A percentile compares a stretch with the other conserved stretches of the same genome.
These are phyloP conservation scores for Aspergillus sp. DNA, from an alignment of 2,329 filamentous ascomycete genomes.

Conservation along the genomic window DNA sequence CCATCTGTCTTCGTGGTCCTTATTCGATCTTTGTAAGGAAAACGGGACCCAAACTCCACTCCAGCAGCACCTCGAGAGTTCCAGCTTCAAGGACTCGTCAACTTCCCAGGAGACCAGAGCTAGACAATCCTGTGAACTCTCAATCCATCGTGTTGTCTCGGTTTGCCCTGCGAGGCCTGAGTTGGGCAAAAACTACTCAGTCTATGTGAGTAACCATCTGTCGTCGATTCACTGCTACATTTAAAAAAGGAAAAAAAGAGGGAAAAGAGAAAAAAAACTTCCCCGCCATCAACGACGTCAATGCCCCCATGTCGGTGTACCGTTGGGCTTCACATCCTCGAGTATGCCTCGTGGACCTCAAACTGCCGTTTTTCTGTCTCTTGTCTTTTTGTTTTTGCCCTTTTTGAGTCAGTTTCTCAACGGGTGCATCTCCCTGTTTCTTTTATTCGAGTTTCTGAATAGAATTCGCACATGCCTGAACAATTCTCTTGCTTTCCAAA, in stretches of 20 bases:
- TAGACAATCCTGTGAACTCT: constrained; percentile 6
- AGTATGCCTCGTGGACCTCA: too few species aligned
- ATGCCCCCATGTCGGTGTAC: too few species aligned
- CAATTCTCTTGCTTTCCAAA: not conserved
- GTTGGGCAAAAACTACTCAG: constrained; percentile 20
- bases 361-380: not conserved
- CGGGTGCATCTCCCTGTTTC: constrained; percentile 9
- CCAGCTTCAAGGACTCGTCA: too few species aligned
- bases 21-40: constrained; percentile 16
- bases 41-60: constrained; percentile 20
- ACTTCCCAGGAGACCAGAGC: too few species aligned
- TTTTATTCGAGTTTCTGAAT: not conserved
- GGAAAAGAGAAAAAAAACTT: not conserved
- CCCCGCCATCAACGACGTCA: not conserved
- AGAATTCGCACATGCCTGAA: not conserved
- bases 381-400: not conserved
- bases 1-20: not conserved
- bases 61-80: constrained; percentile 3
- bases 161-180: constrained; percentile 19
- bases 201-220: constrained; percentile 23
- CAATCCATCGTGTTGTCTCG: constrained; percentile 25
- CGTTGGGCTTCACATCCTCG: too few species aligned
- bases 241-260: not conserved
- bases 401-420: not conserved
- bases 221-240: not conserved